A percentile compares a stretch with the other conserved stretches of the same genome.
Evolutionary conservation across 73 alveolate genomes (phyloP).

Genomic region (Paramecium caudatum): DNA sequence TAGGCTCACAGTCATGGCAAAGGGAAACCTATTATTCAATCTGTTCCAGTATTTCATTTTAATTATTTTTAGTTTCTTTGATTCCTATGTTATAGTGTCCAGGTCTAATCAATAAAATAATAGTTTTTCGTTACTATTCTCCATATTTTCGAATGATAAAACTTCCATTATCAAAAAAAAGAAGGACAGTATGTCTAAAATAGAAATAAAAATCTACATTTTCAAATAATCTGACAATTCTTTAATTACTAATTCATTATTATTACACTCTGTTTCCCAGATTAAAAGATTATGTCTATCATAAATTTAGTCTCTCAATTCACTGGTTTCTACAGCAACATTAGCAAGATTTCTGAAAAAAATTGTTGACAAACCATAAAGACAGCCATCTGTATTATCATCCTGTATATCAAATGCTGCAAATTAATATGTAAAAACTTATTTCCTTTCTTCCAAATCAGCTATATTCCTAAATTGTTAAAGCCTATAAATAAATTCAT

Average conservation of each 20-base stretch:
- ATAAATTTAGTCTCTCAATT: background rate
- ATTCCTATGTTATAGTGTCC: constrained; percentile 28
- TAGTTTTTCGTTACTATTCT: background rate
- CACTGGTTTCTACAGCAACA: background rate
- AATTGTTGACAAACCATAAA: background rate
- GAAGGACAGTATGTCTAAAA: background rate
- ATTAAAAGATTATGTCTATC: background rate
- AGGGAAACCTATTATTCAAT: no score
- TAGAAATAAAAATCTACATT: background rate
- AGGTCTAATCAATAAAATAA: background rate
- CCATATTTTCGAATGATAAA: background rate
- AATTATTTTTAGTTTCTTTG: no score
- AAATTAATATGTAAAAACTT: no score
- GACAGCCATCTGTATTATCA: background rate
- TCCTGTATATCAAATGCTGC: background rate
- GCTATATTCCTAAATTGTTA: no score
- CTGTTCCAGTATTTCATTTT: no score
- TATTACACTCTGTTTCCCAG: constrained; percentile 15
- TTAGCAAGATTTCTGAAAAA: background rate
- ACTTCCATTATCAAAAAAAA: background rate
- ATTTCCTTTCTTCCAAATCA: no score
- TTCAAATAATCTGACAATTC: background rate
- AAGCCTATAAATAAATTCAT: no score
- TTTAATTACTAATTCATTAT: background rate
- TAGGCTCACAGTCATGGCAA: no score